phyloP scores from a whole-genome alignment of 306 rosid species.

The Cicer chorassanicum region DNA sequence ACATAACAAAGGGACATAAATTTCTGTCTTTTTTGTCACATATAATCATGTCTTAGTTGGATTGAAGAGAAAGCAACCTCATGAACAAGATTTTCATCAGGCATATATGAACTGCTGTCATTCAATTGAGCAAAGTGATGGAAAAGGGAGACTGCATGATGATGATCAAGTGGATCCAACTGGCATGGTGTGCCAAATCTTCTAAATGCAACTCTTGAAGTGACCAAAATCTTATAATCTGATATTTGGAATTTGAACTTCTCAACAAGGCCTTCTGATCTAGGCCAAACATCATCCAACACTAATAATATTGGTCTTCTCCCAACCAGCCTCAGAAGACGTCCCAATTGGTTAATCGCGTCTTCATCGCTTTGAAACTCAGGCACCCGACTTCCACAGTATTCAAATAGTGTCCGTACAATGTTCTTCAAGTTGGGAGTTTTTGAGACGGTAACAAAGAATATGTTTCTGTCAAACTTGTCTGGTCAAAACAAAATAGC shows the following conservation, averaged over 20 bases:
- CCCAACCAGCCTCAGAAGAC: conserved; percentile 41
- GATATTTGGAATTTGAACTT: conserved; percentile 46
- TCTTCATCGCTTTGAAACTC: conserved; percentile 53
- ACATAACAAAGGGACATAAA: conserved; percentile 9
- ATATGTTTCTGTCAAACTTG: conserved; percentile 53
- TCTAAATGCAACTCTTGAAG: conserved; percentile 62
- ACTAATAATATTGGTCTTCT: conserved; percentile 53
- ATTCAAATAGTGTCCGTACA: conserved; percentile 49
- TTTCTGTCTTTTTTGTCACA: background rate
- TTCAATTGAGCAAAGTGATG: conserved; percentile 48
- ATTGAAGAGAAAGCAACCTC: conserved; percentile 53
- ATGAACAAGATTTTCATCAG: conserved; percentile 41
- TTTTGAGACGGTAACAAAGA: conserved; percentile 56
- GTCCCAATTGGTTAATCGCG: conserved; percentile 45
- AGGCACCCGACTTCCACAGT: conserved; percentile 48
- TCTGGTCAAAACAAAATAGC: conserved; percentile 49
- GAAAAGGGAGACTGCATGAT: conserved; percentile 62
- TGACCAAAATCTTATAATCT: conserved; percentile 68
- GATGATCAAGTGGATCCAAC: conserved; percentile 47
- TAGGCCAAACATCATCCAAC: conserved; percentile 73
- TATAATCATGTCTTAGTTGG: conserved; percentile 29
- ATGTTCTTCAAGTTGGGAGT: conserved; percentile 57
- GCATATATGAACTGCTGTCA: conserved; percentile 34
- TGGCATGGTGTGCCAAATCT: conserved; percentile 47
- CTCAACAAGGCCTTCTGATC: conserved; percentile 55